Evolutionary conservation across 495 filamentous ascomycete species (phyloP).

Genomic region (Penicillium manginii): DNA sequence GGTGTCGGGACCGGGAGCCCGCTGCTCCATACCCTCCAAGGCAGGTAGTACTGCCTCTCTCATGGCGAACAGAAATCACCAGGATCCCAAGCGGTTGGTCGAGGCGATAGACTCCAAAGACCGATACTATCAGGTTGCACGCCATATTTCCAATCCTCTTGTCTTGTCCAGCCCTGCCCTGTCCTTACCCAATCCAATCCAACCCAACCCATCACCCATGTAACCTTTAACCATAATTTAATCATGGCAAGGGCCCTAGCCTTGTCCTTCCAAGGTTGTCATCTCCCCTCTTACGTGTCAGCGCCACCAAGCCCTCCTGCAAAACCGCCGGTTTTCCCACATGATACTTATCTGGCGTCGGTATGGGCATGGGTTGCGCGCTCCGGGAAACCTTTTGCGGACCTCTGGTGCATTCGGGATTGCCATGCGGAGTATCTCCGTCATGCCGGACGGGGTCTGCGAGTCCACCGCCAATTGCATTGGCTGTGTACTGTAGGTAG

Average conservation of each 20-base stretch:
- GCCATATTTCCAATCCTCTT: neutral
- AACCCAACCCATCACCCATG: too few relatives aligned
- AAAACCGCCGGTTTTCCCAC: constrained; percentile 14
- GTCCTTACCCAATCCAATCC: too few relatives aligned
- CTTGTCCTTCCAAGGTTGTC: too few relatives aligned
- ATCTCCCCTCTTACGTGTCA: constrained; percentile 30
- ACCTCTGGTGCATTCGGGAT: constrained; percentile 10
- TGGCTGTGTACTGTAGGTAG: neutral
- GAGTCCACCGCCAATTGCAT: too few relatives aligned
- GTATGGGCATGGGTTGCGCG: constrained; percentile 20
- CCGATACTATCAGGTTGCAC: neutral
- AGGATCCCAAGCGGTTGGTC: constrained; percentile 2
- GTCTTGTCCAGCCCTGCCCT: too few relatives aligned
- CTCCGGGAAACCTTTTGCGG: constrained; percentile 18
- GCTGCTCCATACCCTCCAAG: constrained; percentile 17
- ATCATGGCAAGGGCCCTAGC: neutral
- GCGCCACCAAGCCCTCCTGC: constrained; percentile 27
- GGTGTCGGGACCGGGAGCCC: constrained; percentile 11
- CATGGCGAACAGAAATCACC: neutral
- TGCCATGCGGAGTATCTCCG: neutral
- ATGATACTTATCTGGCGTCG: constrained; percentile 22
- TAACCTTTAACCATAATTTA: constrained; percentile 3
- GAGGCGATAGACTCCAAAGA: constrained; percentile 1
- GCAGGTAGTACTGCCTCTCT: constrained; percentile 14
- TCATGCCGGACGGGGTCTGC: too few relatives aligned